Base-by-base conservation (phyloP, 805 yeast genomes). In the Grigorovia jiainica region DNA sequence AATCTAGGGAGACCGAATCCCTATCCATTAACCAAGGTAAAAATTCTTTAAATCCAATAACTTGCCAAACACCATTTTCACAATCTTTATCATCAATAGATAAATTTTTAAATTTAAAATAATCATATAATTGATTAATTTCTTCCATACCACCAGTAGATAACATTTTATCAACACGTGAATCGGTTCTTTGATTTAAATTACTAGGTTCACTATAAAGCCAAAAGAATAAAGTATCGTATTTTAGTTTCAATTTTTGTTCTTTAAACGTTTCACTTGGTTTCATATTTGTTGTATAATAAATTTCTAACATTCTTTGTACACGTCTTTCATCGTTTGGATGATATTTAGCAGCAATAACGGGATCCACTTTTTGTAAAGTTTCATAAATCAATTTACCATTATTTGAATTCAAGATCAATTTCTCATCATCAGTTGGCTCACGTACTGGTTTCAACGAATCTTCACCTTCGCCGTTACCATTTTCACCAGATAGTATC, bases 21-120 rank as follows among this genome's bases (percentile, higher is more conserved):
- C 52, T 58, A 7, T 57, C 34, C 25, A 53, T 48, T 24, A 77
- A 51, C 82, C 83, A 86, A 1, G 94, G 90, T 30, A 85, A 55
- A 55, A 87, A 87, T 54, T 87, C 95, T 57, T 86, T 85, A 62
- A 85, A 92, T 1, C 97, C 97, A 53, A 90, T 85, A 1, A 85
- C 95, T 63, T 92, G 97, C 87, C 87, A 87, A 0, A 90, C 73
- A 2, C 97, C 97, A 44, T 72, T 67, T 41, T 82, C 82, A 43
- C 76, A 63, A 8, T 82, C 77, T 27, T 27, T 27, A 11, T 27
- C n/a, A 18, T 53, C 57, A 5, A 60, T 56, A 1, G 54, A 49
- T 17, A 58, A 59, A 0, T 42, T 37, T 5, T 64, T 49, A 37
- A 44, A 39, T 25, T 46, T 41, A 40, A 72, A 81, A 21, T 64